phyloP scores from a whole-genome alignment of 176 grass and related monocot genomes.

The Aegilops bicornis region DNA sequence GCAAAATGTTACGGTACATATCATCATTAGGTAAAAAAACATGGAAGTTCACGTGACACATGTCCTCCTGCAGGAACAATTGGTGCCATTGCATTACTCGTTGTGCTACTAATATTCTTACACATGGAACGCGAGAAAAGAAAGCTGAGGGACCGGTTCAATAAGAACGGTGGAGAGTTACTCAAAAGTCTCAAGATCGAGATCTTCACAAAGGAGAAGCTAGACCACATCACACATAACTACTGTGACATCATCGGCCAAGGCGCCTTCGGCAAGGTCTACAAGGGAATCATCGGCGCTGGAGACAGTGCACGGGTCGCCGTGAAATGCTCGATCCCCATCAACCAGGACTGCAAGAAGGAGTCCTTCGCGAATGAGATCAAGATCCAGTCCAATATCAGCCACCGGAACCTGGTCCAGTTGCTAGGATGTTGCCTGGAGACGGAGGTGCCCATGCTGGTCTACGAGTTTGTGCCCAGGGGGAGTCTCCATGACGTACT shows the following conservation, averaged over 20 bases:
- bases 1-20: no score
- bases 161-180: not conserved
- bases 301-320: not conserved
- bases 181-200: not conserved
- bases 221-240: not conserved
- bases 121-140: not conserved
- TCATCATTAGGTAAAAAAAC: no score
- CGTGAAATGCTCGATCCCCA: not conserved
- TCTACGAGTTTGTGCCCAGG: not conserved
- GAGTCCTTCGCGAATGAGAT: not conserved
- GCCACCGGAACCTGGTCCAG: not conserved
- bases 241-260: not conserved
- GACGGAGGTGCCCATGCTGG: not conserved
- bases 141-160: not conserved
- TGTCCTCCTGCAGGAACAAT: not conserved
- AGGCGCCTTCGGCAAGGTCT: slow-evolving; percentile 3
- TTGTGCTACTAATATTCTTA: not conserved
- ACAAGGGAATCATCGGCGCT: not conserved
- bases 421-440: not conserved
- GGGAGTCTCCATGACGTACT: not conserved
- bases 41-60: no score
- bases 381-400: not conserved
- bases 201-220: not conserved
- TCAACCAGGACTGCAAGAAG: not conserved
- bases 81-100: not conserved